Conservation (phyloP, 495 filamentous ascomycete genomes). For the Penicillium verhagenii region DNA sequence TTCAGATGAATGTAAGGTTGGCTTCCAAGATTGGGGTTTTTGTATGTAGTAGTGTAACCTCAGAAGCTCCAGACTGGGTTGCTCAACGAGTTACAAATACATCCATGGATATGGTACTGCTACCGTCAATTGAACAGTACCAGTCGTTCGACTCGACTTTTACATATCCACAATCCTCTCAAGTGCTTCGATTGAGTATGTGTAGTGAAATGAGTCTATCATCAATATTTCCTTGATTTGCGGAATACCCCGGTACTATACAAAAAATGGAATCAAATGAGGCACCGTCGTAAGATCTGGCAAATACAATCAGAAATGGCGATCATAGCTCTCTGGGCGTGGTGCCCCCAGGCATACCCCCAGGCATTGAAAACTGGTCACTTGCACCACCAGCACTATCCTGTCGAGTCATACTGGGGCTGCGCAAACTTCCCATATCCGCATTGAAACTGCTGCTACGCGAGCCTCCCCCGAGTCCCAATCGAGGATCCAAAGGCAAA, state of each 20-base stretch:
- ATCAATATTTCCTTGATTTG: neutral
- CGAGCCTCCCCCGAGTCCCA: constrained; percentile 36
- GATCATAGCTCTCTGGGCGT: constrained; percentile 3
- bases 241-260: neutral
- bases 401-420: constrained; percentile 37
- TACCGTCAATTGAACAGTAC: too few relatives aligned
- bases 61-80: too few relatives aligned
- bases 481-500: constrained; percentile 25
- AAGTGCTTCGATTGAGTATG: too few relatives aligned
- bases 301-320: neutral
- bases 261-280: neutral
- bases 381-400: constrained; percentile 29
- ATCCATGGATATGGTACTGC: too few relatives aligned
- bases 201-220: neutral
- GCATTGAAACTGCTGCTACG: constrained; percentile 41
- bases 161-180: too few relatives aligned
- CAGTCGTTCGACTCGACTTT: too few relatives aligned
- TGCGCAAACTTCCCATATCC: constrained; percentile 36
- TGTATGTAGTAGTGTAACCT: too few relatives aligned
- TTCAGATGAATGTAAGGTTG: neutral
- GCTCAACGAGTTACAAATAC: too few relatives aligned
- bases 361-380: constrained; percentile 39
- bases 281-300: neutral
- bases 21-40: too few relatives aligned
- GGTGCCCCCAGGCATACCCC: constrained; percentile 26